These are phyloP conservation scores for Podospora pseudopauciseta DNA, from an alignment of 495 filamentous ascomycete species.

Conservation along the genomic window DNA sequence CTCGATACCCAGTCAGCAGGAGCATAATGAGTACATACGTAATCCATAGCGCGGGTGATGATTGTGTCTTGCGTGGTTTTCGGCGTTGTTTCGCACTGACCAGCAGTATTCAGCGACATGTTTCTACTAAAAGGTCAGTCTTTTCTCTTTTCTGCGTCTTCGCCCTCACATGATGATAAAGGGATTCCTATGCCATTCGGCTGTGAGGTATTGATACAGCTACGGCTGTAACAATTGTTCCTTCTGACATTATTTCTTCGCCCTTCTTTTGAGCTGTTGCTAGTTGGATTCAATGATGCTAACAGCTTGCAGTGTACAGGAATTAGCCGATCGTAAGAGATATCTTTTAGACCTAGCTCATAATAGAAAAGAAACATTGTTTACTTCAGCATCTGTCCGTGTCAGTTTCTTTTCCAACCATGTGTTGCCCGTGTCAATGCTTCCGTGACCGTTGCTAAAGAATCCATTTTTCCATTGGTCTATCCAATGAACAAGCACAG, in stretches of 20 bases:
- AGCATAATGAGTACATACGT: not conserved
- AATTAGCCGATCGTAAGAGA: not conserved
- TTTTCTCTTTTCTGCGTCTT: not conserved
- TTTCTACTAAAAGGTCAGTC: conserved; percentile 10
- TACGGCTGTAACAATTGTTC: conserved; percentile 13
- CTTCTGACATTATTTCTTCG: not conserved
- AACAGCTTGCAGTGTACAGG: not conserved
- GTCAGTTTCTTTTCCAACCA: not conserved
- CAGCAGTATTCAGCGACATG: not conserved
- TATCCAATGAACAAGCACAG: not conserved
- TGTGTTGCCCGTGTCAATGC: not conserved
- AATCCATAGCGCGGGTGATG: not conserved
- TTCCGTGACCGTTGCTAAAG: not conserved
- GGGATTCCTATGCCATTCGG: conserved; percentile 10
- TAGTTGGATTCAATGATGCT: not conserved
- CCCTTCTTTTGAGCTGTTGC: not conserved
- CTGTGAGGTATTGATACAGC: conserved; percentile 8
- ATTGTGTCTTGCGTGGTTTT: not conserved
- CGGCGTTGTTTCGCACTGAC: not conserved
- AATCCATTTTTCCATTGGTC: not conserved
- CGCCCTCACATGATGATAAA: conserved; percentile 8
- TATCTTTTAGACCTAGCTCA: not conserved
- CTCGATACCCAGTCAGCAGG: conserved; percentile 5
- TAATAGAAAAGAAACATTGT: not conserved
- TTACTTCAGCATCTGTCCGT: not conserved